Evolutionary conservation across 768 basidiomycete genomes (phyloP).

Genomic region (Gloeopeniophorella convolvens): DNA sequence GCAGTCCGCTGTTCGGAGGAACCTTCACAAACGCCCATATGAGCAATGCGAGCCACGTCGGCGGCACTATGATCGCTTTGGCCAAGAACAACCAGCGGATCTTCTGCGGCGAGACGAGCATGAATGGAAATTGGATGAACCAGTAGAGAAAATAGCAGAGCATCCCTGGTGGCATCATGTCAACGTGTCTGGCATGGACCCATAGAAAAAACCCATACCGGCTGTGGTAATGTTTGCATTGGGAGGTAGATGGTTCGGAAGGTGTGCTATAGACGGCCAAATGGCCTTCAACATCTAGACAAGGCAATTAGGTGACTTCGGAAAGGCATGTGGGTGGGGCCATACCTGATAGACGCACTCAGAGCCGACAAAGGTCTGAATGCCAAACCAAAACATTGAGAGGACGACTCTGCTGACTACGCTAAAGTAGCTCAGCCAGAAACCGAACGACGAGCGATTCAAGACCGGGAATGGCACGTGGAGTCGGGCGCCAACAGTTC

Average conservation of each 20-base stretch:
- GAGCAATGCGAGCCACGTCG: conserved; percentile 31
- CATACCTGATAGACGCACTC: conserved; percentile 62
- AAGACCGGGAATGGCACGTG: conserved; percentile 73
- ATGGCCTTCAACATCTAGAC: conserved; percentile 67
- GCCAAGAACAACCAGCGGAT: conserved; percentile 71
- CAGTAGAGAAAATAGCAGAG: conserved; percentile 75
- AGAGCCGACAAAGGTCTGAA: conserved; percentile 56
- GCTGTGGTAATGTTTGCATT: conserved; percentile 57
- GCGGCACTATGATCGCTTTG: conserved; percentile 46
- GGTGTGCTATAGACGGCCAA: conserved; percentile 61
- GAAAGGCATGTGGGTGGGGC: not conserved
- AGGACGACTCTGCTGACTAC: conserved; percentile 72
- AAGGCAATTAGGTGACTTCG: not conserved
- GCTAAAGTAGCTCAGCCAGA: conserved; percentile 85
- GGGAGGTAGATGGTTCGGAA: conserved; percentile 59
- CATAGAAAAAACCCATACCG: conserved; percentile 31
- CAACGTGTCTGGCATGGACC: too few relatives aligned
- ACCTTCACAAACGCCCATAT: conserved; percentile 51
- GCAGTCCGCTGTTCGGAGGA: conserved; percentile 55
- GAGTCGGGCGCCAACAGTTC: conserved; percentile 68
- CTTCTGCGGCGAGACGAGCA: conserved; percentile 70
- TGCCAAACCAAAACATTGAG: conserved; percentile 77
- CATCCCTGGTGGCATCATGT: too few relatives aligned
- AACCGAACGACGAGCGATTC: conserved; percentile 84
- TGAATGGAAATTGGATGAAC: conserved; percentile 68